Percentiles rank a stretch among this genome's conserved stretches.
phyloP scores from a whole-genome alignment of 225 moss, liverwort and hornwort genomes.

The Bryum argenteum region DNA sequence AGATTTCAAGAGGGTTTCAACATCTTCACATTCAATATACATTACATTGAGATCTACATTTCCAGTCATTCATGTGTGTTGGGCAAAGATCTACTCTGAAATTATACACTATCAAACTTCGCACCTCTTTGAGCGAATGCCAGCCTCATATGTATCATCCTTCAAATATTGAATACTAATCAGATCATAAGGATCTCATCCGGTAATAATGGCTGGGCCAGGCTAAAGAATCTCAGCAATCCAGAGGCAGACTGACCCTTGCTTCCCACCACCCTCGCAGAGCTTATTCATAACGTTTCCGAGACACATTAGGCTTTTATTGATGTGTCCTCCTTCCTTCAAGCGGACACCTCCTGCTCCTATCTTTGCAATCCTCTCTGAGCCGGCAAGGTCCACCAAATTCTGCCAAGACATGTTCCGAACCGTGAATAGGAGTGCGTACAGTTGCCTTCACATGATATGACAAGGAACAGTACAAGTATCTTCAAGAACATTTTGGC shows the following conservation, averaged over 20 bases:
- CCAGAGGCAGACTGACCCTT: slow-evolving; percentile 43
- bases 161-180: slow-evolving; percentile 5
- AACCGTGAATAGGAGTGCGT: slow-evolving; percentile 21
- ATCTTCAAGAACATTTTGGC: not conserved
- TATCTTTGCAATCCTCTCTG: no score
- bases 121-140: not conserved
- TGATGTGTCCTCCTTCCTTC: no score
- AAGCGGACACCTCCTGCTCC: no score
- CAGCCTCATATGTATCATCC: not conserved
- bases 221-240: slow-evolving; percentile 25
- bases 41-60: not conserved
- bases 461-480: slow-evolving; percentile 8
- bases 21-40: no score
- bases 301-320: no score
- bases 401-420: slow-evolving; percentile 53
- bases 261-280: no score
- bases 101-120: slow-evolving; percentile 1
- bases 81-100: slow-evolving; percentile 8
- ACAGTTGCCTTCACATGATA: slow-evolving; percentile 8
- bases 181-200: slow-evolving; percentile 5
- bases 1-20: no score
- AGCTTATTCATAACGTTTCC: no score
- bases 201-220: slow-evolving; percentile 1
- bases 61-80: not conserved
- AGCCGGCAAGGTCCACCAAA: no score